phyloP scores from a whole-genome alignment of 176 grass and related monocot species.

The Tillandsia leiboldiana region DNA sequence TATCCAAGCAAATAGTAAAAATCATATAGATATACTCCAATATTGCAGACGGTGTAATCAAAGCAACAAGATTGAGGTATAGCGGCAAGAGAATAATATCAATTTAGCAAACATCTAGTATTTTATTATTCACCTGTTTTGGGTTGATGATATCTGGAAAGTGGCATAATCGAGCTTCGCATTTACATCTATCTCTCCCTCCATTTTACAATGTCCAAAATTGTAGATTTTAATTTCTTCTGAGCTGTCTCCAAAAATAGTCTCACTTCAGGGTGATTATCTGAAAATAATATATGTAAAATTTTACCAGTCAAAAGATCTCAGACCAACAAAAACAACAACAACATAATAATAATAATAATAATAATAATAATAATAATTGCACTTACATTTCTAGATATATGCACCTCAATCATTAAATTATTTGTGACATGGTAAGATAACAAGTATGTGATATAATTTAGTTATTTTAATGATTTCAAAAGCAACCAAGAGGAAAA shows the following conservation, averaged over 20 bases:
- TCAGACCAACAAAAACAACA: too few relatives aligned
- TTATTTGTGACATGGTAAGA: too few relatives aligned
- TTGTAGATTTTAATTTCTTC: conserved; percentile 12
- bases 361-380: too few relatives aligned
- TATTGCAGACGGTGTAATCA: neutral
- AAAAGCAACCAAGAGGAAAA: too few relatives aligned
- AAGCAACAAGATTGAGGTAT: neutral
- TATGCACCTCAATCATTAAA: too few relatives aligned
- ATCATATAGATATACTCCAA: neutral
- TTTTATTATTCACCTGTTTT: conserved; percentile 48
- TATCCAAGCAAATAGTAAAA: neutral
- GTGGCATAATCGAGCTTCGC: conserved; percentile 57
- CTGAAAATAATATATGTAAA: neutral
- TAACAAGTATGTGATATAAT: too few relatives aligned
- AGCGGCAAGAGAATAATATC: neutral
- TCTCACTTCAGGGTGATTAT: neutral
- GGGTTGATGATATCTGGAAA: conserved; percentile 43
- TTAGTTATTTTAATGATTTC: too few relatives aligned
- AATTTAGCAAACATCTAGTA: conserved; percentile 3
- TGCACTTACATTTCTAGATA: too few relatives aligned
- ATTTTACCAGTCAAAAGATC: too few relatives aligned
- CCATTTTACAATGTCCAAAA: conserved; percentile 34
- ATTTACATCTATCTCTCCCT: conserved; percentile 24
- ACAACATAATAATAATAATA: too few relatives aligned
- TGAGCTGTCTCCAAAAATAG: neutral